A percentile compares a stretch with the other conserved stretches of the same genome.
Evolutionary conservation across 148 eudicot genomes (phyloP).

Genomic region (Camellia sinensis): DNA sequence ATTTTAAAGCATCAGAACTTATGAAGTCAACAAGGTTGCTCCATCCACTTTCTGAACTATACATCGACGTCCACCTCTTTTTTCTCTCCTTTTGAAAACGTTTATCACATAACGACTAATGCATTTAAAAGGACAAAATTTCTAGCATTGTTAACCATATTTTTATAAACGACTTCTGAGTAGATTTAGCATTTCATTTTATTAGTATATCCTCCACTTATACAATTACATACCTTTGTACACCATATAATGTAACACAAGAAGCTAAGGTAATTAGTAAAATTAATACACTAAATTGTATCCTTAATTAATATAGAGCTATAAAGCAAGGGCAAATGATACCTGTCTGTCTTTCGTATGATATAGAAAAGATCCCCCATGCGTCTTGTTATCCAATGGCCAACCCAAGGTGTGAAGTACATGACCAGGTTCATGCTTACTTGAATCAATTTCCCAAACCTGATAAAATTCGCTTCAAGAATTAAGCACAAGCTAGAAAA

Average conservation of each 20-base stretch:
- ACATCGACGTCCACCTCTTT: no score
- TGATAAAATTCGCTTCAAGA: constrained; percentile 20
- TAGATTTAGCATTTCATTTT: background rate
- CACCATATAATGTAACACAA: background rate
- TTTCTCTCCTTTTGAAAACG: no score
- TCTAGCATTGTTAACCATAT: background rate
- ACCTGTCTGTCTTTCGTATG: background rate
- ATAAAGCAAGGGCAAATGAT: constrained; percentile 9
- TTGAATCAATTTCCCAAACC: constrained; percentile 91
- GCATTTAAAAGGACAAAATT: background rate
- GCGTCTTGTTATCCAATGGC: no score
- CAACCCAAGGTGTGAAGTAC: no score
- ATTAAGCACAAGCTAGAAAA: constrained; percentile 1
- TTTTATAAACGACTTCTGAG: background rate
- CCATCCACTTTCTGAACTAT: background rate
- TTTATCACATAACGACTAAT: background rate
- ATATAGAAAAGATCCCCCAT: no score
- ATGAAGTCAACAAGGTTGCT: background rate
- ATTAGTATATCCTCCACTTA: background rate
- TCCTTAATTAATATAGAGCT: background rate
- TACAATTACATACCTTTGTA: no score
- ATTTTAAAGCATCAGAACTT: background rate
- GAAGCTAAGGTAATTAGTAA: background rate
- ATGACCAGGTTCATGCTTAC: constrained; percentile 76
- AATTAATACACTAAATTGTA: background rate